Percentiles rank a stretch among this genome's conserved stretches.
These are phyloP conservation scores for Colletotrichum incanum DNA, from an alignment of 2,329 filamentous ascomycete species.

Conservation along the genomic window DNA sequence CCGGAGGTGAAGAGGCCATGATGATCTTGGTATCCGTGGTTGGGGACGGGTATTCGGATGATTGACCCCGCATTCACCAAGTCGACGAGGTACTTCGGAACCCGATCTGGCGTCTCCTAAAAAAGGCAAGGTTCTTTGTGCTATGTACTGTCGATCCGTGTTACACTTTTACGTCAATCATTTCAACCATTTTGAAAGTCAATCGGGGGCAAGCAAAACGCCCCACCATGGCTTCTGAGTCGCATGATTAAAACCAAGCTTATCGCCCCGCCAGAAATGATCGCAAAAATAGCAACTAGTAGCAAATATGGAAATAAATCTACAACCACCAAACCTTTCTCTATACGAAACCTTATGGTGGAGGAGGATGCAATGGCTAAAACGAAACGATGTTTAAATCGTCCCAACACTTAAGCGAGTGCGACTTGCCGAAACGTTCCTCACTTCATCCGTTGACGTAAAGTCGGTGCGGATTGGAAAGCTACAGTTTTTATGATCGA, in stretches of 20 bases:
- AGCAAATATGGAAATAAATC: too few relatives aligned
- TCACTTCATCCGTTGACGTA: background rate
- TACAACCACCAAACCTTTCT: too few relatives aligned
- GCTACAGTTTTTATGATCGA: background rate
- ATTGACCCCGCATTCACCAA: constrained; percentile 32
- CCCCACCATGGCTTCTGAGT: too few relatives aligned
- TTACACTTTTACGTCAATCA: constrained; percentile 31
- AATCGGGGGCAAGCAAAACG: background rate
- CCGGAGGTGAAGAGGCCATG: too few relatives aligned
- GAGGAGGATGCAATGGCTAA: background rate
- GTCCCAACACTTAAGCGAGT: background rate
- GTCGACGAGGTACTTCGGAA: background rate
- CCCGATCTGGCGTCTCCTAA: background rate
- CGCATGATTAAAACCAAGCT: background rate
- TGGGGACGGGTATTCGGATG: background rate
- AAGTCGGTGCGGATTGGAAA: background rate
- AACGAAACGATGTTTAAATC: background rate
- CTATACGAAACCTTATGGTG: background rate
- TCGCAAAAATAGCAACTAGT: too few relatives aligned
- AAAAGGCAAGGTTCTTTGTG: constrained; percentile 14
- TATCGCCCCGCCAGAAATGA: too few relatives aligned
- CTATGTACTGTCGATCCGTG: constrained; percentile 8
- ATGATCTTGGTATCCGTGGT: background rate
- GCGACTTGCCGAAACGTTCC: background rate
- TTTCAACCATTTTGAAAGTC: constrained; percentile 1